Evolutionary conservation across 2,329 filamentous ascomycete species (phyloP).

Genomic region (Stachybotrys echinatus): DNA sequence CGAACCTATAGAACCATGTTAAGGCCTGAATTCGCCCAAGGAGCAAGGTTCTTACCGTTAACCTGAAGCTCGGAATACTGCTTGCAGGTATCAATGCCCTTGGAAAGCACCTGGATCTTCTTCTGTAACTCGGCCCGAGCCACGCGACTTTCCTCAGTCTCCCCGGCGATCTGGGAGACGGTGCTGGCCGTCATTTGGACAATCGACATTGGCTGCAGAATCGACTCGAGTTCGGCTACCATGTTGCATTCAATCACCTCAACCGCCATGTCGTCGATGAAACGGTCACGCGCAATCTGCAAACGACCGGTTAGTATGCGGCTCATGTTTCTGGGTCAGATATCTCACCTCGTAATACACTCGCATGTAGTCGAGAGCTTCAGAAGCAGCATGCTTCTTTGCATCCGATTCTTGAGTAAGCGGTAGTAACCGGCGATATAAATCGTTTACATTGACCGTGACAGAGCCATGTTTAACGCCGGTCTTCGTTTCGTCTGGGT

Average conservation of each 20-base stretch:
- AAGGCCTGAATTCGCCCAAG: not conserved
- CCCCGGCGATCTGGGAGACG: conserved; percentile 12
- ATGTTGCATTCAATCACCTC: conserved; percentile 17
- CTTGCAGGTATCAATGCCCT: not conserved
- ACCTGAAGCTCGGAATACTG: not conserved
- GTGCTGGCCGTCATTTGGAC: conserved; percentile 11
- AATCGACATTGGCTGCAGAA: conserved; percentile 12
- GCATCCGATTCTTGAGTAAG: conserved; percentile 15
- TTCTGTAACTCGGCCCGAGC: conserved; percentile 1
- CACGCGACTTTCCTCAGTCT: conserved; percentile 8
- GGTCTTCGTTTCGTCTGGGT: too few species aligned
- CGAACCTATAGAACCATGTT: not conserved
- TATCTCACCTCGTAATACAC: conserved; percentile 35
- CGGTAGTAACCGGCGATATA: not conserved
- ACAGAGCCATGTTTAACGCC: too few species aligned
- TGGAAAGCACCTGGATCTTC: conserved; percentile 1
- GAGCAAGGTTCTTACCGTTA: not conserved
- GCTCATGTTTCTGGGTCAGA: not conserved
- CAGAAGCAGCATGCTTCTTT: conserved; percentile 19
- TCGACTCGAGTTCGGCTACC: conserved; percentile 8
- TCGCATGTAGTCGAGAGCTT: conserved; percentile 29
- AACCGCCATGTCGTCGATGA: conserved; percentile 16
- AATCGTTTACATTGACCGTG: not conserved
- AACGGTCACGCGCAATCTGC: conserved; percentile 14
- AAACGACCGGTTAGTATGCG: not conserved